Evolutionary conservation across 495 filamentous ascomycete species (phyloP).

Genomic region (Aspergillus heteromorphus): DNA sequence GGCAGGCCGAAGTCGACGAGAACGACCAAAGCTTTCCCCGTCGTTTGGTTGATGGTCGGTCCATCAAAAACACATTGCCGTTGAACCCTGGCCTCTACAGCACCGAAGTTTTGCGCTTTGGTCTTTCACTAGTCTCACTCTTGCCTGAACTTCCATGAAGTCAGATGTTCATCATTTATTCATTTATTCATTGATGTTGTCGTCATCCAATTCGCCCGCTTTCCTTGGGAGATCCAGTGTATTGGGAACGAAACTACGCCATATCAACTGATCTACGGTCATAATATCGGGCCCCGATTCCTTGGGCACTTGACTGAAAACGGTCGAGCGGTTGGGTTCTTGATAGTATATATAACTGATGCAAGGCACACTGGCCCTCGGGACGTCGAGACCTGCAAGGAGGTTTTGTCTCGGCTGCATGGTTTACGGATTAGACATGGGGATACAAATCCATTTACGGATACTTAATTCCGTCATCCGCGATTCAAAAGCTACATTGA

Average conservation of each 20-base stretch:
- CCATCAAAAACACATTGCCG: slow-evolving; percentile 31
- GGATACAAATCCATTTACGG: slow-evolving; percentile 40
- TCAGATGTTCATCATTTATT: slow-evolving; percentile 14
- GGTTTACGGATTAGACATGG: slow-evolving; percentile 34
- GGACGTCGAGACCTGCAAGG: slow-evolving; percentile 29
- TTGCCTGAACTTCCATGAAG: slow-evolving; percentile 22
- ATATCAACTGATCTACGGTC: slow-evolving; percentile 34
- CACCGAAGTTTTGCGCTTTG: slow-evolving; percentile 30
- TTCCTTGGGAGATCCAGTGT: slow-evolving; percentile 32
- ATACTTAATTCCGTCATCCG: slow-evolving; percentile 41
- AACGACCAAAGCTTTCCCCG: slow-evolving; percentile 23
- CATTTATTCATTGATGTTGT: slow-evolving; percentile 17
- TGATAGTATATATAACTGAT: slow-evolving; percentile 31
- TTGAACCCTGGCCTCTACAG: slow-evolving; percentile 27
- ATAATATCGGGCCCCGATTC: slow-evolving; percentile 35
- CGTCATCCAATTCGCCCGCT: slow-evolving; percentile 38
- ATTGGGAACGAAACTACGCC: slow-evolving; percentile 37
- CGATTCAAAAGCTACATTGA: slow-evolving; percentile 22
- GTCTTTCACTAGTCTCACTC: slow-evolving; percentile 16
- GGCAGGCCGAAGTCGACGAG: slow-evolving; percentile 23
- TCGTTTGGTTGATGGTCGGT: slow-evolving; percentile 22
- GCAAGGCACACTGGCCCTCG: slow-evolving; percentile 22
- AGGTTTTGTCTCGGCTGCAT: slow-evolving; percentile 29
- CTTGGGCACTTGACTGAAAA: slow-evolving; percentile 41
- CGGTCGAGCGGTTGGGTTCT: slow-evolving; percentile 41